Evolutionary conservation across 352 stramenopile genomes (phyloP).

Genomic region (Pythium sukuiense): DNA sequence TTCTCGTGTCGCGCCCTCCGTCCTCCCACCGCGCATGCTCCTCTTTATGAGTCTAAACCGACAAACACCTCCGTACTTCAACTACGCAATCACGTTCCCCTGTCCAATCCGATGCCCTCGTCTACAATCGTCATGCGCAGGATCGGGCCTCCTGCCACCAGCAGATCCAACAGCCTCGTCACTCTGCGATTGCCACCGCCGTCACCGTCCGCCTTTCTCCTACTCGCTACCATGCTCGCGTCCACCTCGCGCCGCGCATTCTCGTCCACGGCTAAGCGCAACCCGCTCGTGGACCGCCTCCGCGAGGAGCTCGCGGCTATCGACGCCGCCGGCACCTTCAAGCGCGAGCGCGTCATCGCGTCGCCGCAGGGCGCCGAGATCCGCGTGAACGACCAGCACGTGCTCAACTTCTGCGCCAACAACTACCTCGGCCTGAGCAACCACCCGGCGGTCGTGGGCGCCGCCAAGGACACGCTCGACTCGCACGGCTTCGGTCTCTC

Average conservation of each 20-base stretch:
- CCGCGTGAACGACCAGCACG: conserved; percentile 57
- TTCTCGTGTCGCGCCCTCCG: no score
- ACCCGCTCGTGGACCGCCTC: conserved; percentile 75
- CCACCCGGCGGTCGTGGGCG: conserved; percentile 81
- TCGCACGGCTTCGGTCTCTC: conserved; percentile 89
- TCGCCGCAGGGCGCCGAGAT: conserved; percentile 84
- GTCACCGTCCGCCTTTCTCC: not conserved
- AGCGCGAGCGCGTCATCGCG: conserved; percentile 90
- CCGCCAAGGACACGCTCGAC: conserved; percentile 82
- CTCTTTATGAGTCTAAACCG: no score
- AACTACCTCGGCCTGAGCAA: conserved; percentile 94
- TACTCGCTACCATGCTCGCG: not conserved
- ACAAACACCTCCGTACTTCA: conserved; percentile 18
- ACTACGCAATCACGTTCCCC: conserved; percentile 14
- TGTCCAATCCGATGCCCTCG: conserved; percentile 16
- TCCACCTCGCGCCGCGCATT: conserved; percentile 11
- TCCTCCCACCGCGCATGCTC: no score
- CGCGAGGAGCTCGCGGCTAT: conserved; percentile 71
- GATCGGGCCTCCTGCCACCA: not conserved
- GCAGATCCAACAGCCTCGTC: not conserved
- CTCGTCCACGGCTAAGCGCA: conserved; percentile 45
- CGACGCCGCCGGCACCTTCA: conserved; percentile 78
- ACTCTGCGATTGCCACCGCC: not conserved
- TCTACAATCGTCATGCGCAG: conserved; percentile 26
- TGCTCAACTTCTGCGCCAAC: conserved; percentile 96